Base-by-base conservation (phyloP, 768 basidiomycete genomes). In the Nevesoporus exiguus region DNA sequence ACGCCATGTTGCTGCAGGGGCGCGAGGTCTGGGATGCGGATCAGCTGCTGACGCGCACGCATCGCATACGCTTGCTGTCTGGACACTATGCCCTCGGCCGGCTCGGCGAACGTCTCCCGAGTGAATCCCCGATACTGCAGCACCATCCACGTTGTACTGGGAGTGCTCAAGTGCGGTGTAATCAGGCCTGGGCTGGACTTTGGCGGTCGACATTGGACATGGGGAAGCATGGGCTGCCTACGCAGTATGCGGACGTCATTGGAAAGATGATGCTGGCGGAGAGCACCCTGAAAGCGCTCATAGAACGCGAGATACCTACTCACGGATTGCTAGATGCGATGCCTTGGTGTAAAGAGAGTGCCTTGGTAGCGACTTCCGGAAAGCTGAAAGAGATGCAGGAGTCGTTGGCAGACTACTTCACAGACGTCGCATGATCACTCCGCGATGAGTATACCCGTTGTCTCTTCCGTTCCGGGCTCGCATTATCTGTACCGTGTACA, bases 1-100 rank as follows among this genome's bases (percentile, higher is more conserved):
- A 79, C 51, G 69, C 75, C 37, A 77, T 81, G 75, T 71, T 82
- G 65, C 68, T 80, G 15, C 76, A 77, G 60, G 81, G 80, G 15
- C 72, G 76, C 36, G 70, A 77, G 25, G 66, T 67, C 22, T 82
- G 81, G 80, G 76, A 77, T 46, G 56, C 69, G 8, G 80, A 81
- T 49, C 59, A 66, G n/a, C 61, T 61, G n/a, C 69, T 83, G 33
- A 73, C 73, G 24, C 72, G 77, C 13, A 66, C 74, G n/a, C 80
- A 82, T 56, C 73, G 77, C 10, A 72, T 81, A 30, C 78, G 80
- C 36, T 68, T 83, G 37, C 66, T 83, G 8, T 79, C 78, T 24
- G 82, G 82, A 15, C 76, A 78, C 61, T 79, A 82, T 61, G 73
- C 74, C 33, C 73, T 82, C 24, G 71, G 71, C 6, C 72, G 74